These are phyloP conservation scores for Phytophthora quininea DNA, from an alignment of 352 stramenopile species.

Conservation along the genomic window DNA sequence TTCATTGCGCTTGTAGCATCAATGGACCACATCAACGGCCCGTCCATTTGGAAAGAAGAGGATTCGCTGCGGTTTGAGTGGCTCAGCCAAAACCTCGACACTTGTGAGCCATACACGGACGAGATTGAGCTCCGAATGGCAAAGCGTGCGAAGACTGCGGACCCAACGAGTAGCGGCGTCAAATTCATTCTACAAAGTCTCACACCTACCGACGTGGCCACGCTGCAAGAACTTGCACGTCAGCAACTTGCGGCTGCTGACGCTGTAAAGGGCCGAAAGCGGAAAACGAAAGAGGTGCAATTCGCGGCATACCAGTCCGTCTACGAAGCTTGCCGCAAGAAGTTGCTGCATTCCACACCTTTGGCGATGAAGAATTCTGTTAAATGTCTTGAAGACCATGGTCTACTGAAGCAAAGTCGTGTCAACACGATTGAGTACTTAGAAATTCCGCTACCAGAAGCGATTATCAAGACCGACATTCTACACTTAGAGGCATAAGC, in stretches of 20 bases:
- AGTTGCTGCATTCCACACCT: constrained; percentile 53
- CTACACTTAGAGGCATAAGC: constrained; percentile 31
- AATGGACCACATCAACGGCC: constrained; percentile 64
- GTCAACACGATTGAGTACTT: constrained; percentile 51
- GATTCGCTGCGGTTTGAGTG: constrained; percentile 60
- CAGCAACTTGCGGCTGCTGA: constrained; percentile 37
- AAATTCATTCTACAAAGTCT: constrained; percentile 73
- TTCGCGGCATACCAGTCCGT: constrained; percentile 51
- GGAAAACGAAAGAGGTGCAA: constrained; percentile 20
- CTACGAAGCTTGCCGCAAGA: constrained; percentile 56
- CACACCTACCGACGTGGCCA: constrained; percentile 60
- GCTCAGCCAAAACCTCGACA: constrained; percentile 52
- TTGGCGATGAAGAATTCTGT: constrained; percentile 71
- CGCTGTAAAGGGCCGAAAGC: constrained; percentile 7
- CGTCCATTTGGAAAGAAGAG: constrained; percentile 61
- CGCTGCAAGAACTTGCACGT: constrained; percentile 47
- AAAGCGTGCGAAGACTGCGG: constrained; percentile 31
- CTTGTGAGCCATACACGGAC: constrained; percentile 47
- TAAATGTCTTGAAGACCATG: constrained; percentile 67
- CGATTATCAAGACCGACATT: constrained; percentile 53
- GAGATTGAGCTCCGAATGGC: constrained; percentile 49
- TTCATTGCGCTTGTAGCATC: constrained; percentile 55
- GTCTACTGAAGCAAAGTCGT: constrained; percentile 45
- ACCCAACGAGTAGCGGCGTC: constrained; percentile 49
- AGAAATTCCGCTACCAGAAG: constrained; percentile 50